Base-by-base conservation (phyloP, 164 flowering plant species). In the Vitis rupestris region DNA sequence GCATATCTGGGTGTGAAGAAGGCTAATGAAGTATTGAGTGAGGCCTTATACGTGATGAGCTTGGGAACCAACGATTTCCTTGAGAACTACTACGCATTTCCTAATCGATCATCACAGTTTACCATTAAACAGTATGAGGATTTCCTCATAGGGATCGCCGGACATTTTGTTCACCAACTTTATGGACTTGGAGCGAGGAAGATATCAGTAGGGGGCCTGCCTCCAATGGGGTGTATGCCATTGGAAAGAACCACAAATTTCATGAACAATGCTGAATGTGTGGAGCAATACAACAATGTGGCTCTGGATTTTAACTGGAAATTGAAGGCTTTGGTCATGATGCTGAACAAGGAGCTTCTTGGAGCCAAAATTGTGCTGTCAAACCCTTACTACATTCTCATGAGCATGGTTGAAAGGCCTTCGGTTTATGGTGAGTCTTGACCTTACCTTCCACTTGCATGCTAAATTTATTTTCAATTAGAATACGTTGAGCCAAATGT, bases 211-310 rank as follows among this genome's bases (percentile, higher is more conserved):
- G 78, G 79, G 10, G 88, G 88, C 12, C 23, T 85, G 31, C 81
- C 85, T 50, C 87, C 89, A 4, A 85, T 85, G 85, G 89, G 89
- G 59, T 85, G 89, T 63, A 67, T 85, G 75, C 89, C 89, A 8
- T 61, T 82, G 67, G 85, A 82, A 71, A 75, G 87, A 51, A 71
- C 79, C 49, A 68, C 68, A 14, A 83, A 86, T 52, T 5, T 82
- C 9, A 29, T 73, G 68, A 62, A 23, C 4, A 70, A 73, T 0
- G 9, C 30, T 10, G 72, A 64, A 0, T 85, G 89, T 19, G 65
- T 65, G 1, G 68, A 74, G 9, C 64, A 63, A 1, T 83, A 82
- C 71, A 85, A 85, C 73, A 52, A 10, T 66, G 72, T 82, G 37
- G 89, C 87, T 1, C 2, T 66, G 71, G 79, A 75, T 9, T 85